Base-by-base conservation (phyloP, 768 basidiomycete genomes). In the Xanthoconium purpureum region DNA sequence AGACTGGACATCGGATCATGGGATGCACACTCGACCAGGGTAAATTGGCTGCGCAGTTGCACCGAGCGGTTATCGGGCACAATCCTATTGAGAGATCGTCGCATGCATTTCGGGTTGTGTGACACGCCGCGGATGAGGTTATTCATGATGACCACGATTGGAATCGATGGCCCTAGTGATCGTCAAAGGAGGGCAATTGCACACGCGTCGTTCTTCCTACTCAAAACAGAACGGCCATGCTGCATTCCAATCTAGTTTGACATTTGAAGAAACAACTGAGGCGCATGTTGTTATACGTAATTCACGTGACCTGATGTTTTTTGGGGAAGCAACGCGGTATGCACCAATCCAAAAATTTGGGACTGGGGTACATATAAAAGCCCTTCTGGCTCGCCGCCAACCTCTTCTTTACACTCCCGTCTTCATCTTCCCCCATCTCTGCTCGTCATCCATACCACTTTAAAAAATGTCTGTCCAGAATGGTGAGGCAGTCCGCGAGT, bases 381-480 rank as follows among this genome's bases (percentile, higher is more conserved):
- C 32, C 59, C 49, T 59, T 45, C 44, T 35, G 52, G 37, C 29
- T 47, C 42, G 42, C 33, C 20, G 14, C 42, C 9, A 32, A 49
- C 45, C 54, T 66, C 29, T 59, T 47, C 48, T 47, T n/a, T 29
- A 20, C 46, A 54, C 58, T 38, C 48, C 40, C 52, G 42, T 44
- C 51, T 53, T 35, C 42, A 13, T 40, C 42, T 9, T 14, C 33
- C 11, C n/a, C 33, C 39, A 33, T 50, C 38, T 33, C 49, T 56
- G 6, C 5, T 53, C 43, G 50, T 61, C 57, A 52, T 40, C 42
- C 50, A 42, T 44, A 55, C 37, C 52, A 36, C 36, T 28, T 18
- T 24, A 29, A 47, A 69, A 72, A 68, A 75, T 75, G 74, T 69
- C 72, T 61, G 45, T 59, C 46, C 66, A 65, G 50, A 66, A 66